Evolutionary conservation across 805 yeast species (phyloP).

Genomic region (Candida chauliodis): DNA sequence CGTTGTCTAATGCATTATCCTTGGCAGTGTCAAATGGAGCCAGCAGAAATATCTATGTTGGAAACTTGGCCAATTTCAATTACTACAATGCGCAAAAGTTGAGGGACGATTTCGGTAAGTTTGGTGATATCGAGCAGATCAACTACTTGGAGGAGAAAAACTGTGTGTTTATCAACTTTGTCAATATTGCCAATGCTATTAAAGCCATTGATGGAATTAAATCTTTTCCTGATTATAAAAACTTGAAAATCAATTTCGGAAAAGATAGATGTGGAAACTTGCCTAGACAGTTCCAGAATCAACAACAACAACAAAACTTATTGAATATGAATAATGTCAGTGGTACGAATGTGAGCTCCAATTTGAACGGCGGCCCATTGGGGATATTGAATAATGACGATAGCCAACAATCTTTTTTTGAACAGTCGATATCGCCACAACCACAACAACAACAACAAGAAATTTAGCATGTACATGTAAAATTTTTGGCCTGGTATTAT

Average conservation of each 20-base stretch:
- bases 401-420: conserved; percentile 6
- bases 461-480: background rate
- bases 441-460: conserved; percentile 6
- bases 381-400: conserved; percentile 10
- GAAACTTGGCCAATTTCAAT: conserved; percentile 52
- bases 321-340: background rate
- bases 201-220: conserved; percentile 90
- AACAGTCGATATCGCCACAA: conserved; percentile 2
- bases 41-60: conserved; percentile 87
- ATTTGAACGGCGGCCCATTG: conserved; percentile 8
- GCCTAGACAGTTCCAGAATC: conserved; percentile 67
- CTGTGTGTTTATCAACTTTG: conserved; percentile 89
- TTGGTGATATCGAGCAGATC: conserved; percentile 94
- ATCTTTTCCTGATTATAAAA: conserved; percentile 58
- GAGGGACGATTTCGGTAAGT: conserved; percentile 69
- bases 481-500: too few relatives aligned
- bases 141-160: conserved; percentile 78
- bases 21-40: conserved; percentile 93
- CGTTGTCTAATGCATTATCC: conserved; percentile 79
- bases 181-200: conserved; percentile 87
- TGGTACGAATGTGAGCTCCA: background rate
- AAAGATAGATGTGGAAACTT: conserved; percentile 94
- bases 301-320: conserved; percentile 11
- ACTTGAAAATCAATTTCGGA: conserved; percentile 83
- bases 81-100: conserved; percentile 56